Base-by-base conservation (phyloP, 2,329 filamentous ascomycete species). In the Calonectria hongkongensis region DNA sequence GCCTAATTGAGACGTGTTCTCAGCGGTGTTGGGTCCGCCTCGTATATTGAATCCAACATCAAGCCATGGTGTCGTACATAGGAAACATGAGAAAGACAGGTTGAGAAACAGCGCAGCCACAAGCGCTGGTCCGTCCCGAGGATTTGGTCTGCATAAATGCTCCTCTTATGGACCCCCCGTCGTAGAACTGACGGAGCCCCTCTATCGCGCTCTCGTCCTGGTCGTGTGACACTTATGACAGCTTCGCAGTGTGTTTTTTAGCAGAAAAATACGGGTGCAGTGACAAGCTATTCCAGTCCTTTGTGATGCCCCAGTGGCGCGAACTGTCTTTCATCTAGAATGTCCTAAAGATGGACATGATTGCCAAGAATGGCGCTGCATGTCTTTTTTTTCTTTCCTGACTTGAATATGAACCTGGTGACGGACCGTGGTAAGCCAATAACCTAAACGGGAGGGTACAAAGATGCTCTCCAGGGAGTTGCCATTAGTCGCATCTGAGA, bases 131-230 rank as follows among this genome's bases (percentile, higher is more conserved):
- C 64, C 66, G 71, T 73, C 75, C 78, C 74, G 73, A 77, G 48
- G 48, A 51, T 66, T 71, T 72, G 73, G 76, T 65, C 71, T 41
- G 70, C 54, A 65, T 58, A 63, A 75, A 68, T 70, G 72, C 64
- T 66, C 66, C 63, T 54, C 45, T 48, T 30, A 36, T 39, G 27
- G 54, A 47, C 54, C 30, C 30, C 30, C 39, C 56, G n/a, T 21
- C 28, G 27, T 18, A 51, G 47, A 18, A 30, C 10, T 21, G 66
- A 60, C 45, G 70, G n/a, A 27, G 62, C 54, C 65, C 56, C 39
- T 45, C 48, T 21, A 21, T 48, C 33, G 43, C 30, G n/a, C 50
- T 33, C 36, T 28, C 43, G 66, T 66, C 72, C 72, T 77, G 68
- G 62, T 66, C 54, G 73, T 78, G 72, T 71, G 66, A 76, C 75